phyloP scores from a whole-genome alignment of 1,139 yeast species.

The Pichia sp. region DNA sequence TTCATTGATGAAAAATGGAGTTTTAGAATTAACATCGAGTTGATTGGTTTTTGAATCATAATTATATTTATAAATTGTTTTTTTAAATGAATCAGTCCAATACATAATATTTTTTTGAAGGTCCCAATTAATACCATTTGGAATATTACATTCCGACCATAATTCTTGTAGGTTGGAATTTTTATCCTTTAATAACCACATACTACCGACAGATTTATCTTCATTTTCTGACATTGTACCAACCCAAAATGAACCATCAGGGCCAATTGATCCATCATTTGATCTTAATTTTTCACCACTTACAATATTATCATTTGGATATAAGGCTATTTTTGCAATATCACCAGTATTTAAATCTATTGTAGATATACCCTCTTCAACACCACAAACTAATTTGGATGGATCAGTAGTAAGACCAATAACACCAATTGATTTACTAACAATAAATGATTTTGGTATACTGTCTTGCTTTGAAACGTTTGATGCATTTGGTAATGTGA shows the following conservation, averaged over 20 bases:
- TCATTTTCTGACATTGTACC: slow-evolving; percentile 61
- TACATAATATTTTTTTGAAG: slow-evolving; percentile 41
- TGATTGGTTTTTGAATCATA: slow-evolving; percentile 42
- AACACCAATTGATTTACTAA: slow-evolving; percentile 49
- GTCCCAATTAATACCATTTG: slow-evolving; percentile 80
- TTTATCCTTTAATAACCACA: slow-evolving; percentile 38
- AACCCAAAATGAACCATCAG: slow-evolving; percentile 63
- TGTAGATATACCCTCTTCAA: slow-evolving; percentile 50
- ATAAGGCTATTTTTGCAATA: slow-evolving; percentile 41
- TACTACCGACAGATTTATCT: slow-evolving; percentile 35
- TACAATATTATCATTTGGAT: slow-evolving; percentile 33
- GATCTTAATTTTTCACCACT: slow-evolving; percentile 44
- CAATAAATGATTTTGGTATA: slow-evolving; percentile 20
- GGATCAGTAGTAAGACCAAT: slow-evolving; percentile 49
- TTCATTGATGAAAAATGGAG: slow-evolving; percentile 26
- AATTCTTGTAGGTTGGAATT: slow-evolving; percentile 22
- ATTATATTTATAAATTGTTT: slow-evolving; percentile 56
- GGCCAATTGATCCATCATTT: slow-evolving; percentile 69
- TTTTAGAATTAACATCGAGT: slow-evolving; percentile 34
- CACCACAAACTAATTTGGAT: slow-evolving; percentile 44
- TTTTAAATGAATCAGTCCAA: slow-evolving; percentile 67
- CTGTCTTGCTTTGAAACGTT: neutral
- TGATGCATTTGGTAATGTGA: neutral
- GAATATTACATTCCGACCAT: slow-evolving; percentile 40
- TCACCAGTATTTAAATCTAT: slow-evolving; percentile 39